These are phyloP conservation scores for Casuarina equisetifolia DNA, from an alignment of 306 rosid genomes.

Conservation along the genomic window DNA sequence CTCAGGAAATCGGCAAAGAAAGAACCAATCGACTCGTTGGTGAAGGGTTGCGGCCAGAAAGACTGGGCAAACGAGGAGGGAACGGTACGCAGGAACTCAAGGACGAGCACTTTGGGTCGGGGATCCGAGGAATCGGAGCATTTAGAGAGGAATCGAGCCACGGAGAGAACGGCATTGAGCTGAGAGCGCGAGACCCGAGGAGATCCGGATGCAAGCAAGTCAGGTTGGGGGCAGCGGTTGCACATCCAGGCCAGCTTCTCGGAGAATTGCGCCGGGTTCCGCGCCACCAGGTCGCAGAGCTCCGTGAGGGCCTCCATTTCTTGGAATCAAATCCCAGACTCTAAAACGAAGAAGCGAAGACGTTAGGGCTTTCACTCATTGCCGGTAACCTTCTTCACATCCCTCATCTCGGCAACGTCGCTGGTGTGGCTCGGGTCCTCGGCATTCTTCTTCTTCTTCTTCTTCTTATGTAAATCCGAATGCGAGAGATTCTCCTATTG, in stretches of 20 bases:
- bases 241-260: conserved; percentile 86
- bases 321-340: conserved; percentile 21
- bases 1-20: conserved; percentile 63
- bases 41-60: conserved; percentile 84
- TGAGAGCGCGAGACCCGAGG: conserved; percentile 82
- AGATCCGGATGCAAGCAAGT: conserved; percentile 64
- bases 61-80: conserved; percentile 63
- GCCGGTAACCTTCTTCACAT: no score
- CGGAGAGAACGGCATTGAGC: conserved; percentile 90
- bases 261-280: conserved; percentile 67
- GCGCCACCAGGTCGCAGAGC: conserved; percentile 90
- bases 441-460: background rate
- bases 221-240: conserved; percentile 75
- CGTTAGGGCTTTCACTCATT: conserved; percentile 3
- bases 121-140: conserved; percentile 66
- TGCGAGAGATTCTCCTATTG: background rate
- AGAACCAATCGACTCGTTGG: conserved; percentile 51
- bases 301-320: conserved; percentile 86
- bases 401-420: conserved; percentile 14
- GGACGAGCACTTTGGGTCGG: conserved; percentile 63
- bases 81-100: conserved; percentile 74
- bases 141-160: conserved; percentile 75
- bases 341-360: background rate
- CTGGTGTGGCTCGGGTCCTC: conserved; percentile 4
- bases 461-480: no score